Conservation (phyloP, 2,329 filamentous ascomycete genomes). For the Colletotrichum spaethianum region DNA sequence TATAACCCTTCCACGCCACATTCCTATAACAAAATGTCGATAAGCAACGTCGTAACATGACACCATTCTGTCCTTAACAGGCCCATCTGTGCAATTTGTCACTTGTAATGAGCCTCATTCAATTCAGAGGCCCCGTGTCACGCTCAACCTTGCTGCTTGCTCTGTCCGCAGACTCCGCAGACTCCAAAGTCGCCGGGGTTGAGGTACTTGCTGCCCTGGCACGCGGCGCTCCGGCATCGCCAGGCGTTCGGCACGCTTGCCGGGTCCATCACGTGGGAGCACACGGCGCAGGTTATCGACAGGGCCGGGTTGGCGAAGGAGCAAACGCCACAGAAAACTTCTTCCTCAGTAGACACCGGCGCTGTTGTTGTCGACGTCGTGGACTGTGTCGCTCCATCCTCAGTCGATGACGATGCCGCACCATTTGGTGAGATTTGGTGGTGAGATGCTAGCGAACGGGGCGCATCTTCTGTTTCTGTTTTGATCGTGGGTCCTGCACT, state of each 20-base stretch:
- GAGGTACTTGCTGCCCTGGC: conserved; percentile 70
- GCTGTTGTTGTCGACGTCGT: conserved; percentile 22
- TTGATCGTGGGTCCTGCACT: conserved; percentile 18
- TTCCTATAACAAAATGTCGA: neutral
- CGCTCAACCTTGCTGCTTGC: conserved; percentile 44
- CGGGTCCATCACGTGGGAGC: conserved; percentile 77
- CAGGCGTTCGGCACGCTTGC: conserved; percentile 70
- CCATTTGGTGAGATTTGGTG: conserved; percentile 1
- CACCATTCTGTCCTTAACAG: neutral
- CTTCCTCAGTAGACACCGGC: neutral
- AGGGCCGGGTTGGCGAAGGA: conserved; percentile 73
- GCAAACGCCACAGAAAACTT: conserved; percentile 71
- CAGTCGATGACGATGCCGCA: neutral
- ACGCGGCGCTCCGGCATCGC: conserved; percentile 71
- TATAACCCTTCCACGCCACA: neutral
- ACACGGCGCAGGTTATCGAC: conserved; percentile 75
- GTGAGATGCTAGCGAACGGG: neutral
- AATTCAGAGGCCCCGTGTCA: conserved; percentile 8
- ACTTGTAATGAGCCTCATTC: neutral
- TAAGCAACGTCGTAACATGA: conserved; percentile 4
- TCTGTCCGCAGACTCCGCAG: conserved; percentile 78
- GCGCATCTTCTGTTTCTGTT: conserved; percentile 15
- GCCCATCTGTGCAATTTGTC: neutral
- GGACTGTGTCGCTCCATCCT: conserved; percentile 3
- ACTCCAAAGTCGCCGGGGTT: conserved; percentile 79